Base-by-base conservation (phyloP, 2,329 filamentous ascomycete genomes). In the Aspergillus unguis region DNA sequence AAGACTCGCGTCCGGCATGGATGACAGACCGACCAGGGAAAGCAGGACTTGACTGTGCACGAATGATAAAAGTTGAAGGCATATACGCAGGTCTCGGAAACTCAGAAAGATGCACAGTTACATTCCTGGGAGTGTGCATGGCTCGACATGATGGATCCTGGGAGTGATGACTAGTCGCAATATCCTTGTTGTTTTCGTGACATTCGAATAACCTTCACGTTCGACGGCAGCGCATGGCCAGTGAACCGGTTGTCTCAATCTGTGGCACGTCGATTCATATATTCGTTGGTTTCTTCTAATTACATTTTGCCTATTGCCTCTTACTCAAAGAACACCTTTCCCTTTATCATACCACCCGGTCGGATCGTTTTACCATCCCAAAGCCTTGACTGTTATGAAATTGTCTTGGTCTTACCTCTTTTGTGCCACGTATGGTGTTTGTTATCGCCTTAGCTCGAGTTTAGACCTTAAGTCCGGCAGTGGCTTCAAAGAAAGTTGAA, bases 281-380 rank as follows among this genome's bases (percentile, higher is more conserved):
- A 49, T 54, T 56, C 50, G 55, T 61, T 56, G 53, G 48, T 50
- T 55, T 58, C 53, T 57, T 55, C 57, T 54, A 55, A 53, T 54
- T 54, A 51, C 47, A 53, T 58, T 58, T 60, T 62, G 61, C 54
- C 60, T 64, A 62, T 62, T 58, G 54, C 48, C 55, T 60, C 56
- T 55, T 61, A 54, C 62, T 52, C 58, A 62, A 63, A 62, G 61
- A 62, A 61, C 61, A 62, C 59, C 61, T 63, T 62, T 62, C 55
- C 50, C 57, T 58, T 32, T 58, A 45, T 55, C 58, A 53, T 53
- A 54, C 40, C 50, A 44, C 55, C 50, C 48, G 49, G 54, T 58
- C 45, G 53, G 55, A 58, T 56, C 50, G 38, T 45, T 35, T 38
- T 17, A 48, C 47, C 50, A 43, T 51, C 45, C 50, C 49, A 50